phyloP scores from a whole-genome alignment of 2,329 filamentous ascomycete genomes.

The Chlorencoelia australis region DNA sequence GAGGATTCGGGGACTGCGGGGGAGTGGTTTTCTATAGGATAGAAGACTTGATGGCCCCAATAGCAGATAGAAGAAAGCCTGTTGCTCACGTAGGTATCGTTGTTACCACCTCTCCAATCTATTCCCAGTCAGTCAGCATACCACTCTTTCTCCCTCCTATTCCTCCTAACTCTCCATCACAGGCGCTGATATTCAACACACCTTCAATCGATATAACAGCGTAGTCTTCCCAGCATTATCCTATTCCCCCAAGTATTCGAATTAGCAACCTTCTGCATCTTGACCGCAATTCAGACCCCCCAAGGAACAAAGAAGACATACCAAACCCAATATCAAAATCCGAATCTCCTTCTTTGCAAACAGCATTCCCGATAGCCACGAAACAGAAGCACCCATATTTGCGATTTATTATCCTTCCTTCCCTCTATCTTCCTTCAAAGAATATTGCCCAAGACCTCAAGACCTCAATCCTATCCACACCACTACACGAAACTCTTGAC shows the following conservation, averaged over 20 bases:
- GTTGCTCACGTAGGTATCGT: conserved; percentile 99
- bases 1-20: too few relatives aligned
- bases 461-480: too few relatives aligned
- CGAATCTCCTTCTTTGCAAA: conserved; percentile 97
- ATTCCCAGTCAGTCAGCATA: conserved; percentile 7
- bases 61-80: too few relatives aligned
- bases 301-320: too few relatives aligned
- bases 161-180: background rate
- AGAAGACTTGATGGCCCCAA: too few relatives aligned
- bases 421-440: background rate
- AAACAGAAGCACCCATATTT: conserved; percentile 53
- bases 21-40: too few relatives aligned
- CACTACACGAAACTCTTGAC: too few relatives aligned
- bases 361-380: conserved; percentile 61
- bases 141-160: background rate
- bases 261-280: conserved; percentile 8
- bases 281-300: too few relatives aligned
- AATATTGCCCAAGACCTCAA: too few relatives aligned
- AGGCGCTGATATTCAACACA: conserved; percentile 29
- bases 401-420: conserved; percentile 5
- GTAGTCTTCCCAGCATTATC: conserved; percentile 99
- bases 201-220: conserved; percentile 90
- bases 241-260: conserved; percentile 43
- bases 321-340: conserved; percentile 88
- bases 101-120: conserved; percentile 98